Conservation (phyloP, 805 yeast genomes). For the Cyberlindnera saturnus region DNA sequence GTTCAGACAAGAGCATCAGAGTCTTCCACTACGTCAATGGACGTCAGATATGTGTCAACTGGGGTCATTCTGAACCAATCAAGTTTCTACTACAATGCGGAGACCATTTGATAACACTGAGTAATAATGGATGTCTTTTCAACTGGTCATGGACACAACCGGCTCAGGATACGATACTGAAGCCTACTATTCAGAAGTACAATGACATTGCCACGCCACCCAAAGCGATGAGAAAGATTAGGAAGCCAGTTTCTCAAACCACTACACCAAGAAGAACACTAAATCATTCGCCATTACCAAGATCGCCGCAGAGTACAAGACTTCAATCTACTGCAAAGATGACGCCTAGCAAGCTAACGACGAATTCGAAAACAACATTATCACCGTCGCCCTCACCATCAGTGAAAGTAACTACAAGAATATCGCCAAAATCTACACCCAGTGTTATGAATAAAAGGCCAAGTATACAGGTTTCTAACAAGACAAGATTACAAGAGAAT, state of each 20-base stretch:
- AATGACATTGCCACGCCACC: slow-evolving; percentile 17
- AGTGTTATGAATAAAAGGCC: slow-evolving; percentile 3
- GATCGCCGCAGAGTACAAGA: slow-evolving; percentile 12
- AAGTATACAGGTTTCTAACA: slow-evolving; percentile 5
- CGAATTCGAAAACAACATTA: slow-evolving; percentile 13
- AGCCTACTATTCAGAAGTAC: slow-evolving; percentile 13
- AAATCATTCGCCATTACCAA: slow-evolving; percentile 4
- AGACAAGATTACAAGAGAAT: slow-evolving; percentile 6
- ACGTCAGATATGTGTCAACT: slow-evolving; percentile 40
- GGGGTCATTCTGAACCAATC: slow-evolving; percentile 57
- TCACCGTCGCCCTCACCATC: slow-evolving; percentile 15
- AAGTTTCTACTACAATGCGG: slow-evolving; percentile 25
- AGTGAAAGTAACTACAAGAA: background rate
- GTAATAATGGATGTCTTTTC: slow-evolving; percentile 51
- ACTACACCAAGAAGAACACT: slow-evolving; percentile 14
- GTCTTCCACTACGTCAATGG: slow-evolving; percentile 41
- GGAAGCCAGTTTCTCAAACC: slow-evolving; percentile 10
- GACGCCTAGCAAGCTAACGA: slow-evolving; percentile 19
- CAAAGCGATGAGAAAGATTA: slow-evolving; percentile 23
- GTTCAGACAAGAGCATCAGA: slow-evolving; percentile 54
- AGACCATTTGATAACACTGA: slow-evolving; percentile 34
- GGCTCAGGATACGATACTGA: background rate
- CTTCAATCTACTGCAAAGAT: slow-evolving; percentile 16
- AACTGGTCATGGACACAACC: slow-evolving; percentile 31
- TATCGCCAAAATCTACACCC: background rate